Base-by-base conservation (phyloP, 805 yeast species). In the Kodamaea sagamina region DNA sequence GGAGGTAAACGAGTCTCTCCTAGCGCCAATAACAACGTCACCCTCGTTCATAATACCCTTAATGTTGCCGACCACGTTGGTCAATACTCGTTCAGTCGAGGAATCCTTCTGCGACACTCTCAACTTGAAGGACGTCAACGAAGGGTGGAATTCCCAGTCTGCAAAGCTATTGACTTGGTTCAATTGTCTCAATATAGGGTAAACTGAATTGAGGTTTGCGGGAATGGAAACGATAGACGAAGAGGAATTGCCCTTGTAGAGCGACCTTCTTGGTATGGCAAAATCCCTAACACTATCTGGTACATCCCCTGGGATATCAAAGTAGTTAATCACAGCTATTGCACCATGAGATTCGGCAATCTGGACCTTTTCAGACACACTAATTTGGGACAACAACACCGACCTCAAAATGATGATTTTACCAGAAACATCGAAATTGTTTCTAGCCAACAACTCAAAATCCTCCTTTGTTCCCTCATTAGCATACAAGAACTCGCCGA, bases 21-120 rank as follows among this genome's bases (percentile, higher is more conserved):
- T 53, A 3, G 72, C 68, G 0, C 74, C 76, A 41, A 71, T 63
- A 3, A 71, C 54, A 8, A 71, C 58, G 26, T 58, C 68, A 4
- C 71, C 72, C 44, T 69, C 76, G 41, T 61, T 59, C 32, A 68
- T 53, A 3, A 69, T 62, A 1, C 75, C 75, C 12, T 62, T 55
- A 6, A 69, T 43, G 2, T 59, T 38, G 0, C 68, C 70, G 10
- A 67, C 55, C 1, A 70, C 47, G 44, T 67, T 68, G 10, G 63
- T 59, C 7, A 62, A 36, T 19, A 51, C 53, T 12, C 61, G 46
- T 13, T 32, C 34, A 6, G 6, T 26, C 3, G 31, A 16, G 3
- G 34, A 6, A 2, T 8, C 24, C 6, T 18, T 11, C 11, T 13
- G 17, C 8, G 43, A 24, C 2, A 63, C 17, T 27, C 50, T 46